Conservation (phyloP, 768 basidiomycete genomes). For the Lactifluus echinatus region DNA sequence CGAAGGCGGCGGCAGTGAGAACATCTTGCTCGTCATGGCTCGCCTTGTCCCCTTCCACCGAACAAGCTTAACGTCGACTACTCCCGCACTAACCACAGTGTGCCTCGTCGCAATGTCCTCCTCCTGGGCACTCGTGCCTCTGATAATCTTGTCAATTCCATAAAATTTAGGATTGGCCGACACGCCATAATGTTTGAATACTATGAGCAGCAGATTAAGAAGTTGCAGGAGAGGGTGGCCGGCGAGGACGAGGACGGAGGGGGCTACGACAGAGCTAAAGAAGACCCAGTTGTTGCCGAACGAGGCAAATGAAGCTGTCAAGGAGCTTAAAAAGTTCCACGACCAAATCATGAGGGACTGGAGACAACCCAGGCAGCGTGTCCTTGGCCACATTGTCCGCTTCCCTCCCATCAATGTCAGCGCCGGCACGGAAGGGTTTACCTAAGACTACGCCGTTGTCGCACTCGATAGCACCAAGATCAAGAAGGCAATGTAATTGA, state of each 20-base stretch:
- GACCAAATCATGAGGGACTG: background rate
- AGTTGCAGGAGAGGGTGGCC: background rate
- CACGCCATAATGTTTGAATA: fast-evolving
- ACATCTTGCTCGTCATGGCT: constrained; percentile 26
- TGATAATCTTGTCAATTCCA: constrained; percentile 24
- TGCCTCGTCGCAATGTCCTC: constrained; percentile 25
- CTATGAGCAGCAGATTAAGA: no score
- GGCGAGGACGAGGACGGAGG: background rate
- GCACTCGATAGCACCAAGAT: background rate
- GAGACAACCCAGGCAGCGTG: background rate
- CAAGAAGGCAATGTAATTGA: constrained; percentile 6
- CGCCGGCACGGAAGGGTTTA: background rate
- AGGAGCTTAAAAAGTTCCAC: background rate
- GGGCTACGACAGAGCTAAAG: background rate
- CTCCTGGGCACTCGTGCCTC: constrained; percentile 26
- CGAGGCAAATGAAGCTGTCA: background rate
- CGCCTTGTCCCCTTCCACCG: constrained; percentile 27
- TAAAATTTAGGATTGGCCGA: constrained; percentile 21
- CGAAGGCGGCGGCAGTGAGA: constrained; percentile 27
- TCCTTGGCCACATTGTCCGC: background rate
- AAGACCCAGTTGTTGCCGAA: background rate
- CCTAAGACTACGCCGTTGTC: constrained; percentile 15
- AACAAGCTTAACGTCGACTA: constrained; percentile 25
- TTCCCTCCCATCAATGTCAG: background rate
- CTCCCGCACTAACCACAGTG: constrained; percentile 20